Evolutionary conservation across 2,329 filamentous ascomycete genomes (phyloP).

Genomic region (Trichoderma endophyticum): DNA sequence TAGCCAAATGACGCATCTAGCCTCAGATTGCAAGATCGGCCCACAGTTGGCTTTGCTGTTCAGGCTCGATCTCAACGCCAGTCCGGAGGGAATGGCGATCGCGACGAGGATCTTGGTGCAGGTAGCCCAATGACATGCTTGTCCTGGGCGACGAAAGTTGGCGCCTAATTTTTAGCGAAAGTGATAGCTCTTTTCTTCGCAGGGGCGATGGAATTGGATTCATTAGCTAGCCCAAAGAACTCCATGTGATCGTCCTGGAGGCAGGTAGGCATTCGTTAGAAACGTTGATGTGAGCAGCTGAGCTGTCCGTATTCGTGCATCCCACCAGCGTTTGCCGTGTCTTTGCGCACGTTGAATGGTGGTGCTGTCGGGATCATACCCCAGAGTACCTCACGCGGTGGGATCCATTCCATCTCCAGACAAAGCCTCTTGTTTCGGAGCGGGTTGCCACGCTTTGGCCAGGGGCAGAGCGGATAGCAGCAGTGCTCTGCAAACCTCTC

Average conservation of each 20-base stretch:
- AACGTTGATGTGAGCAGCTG: neutral
- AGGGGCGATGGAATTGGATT: neutral
- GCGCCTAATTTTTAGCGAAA: neutral
- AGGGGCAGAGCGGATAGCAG: neutral
- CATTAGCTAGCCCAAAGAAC: neutral
- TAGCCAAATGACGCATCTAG: neutral
- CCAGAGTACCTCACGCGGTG: neutral
- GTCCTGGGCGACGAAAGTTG: neutral
- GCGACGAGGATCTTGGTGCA: neutral
- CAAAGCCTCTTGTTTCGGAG: neutral
- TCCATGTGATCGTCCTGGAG: neutral
- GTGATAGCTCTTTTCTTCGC: slow-evolving; percentile 4
- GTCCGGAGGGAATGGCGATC: neutral
- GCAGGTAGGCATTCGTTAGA: neutral
- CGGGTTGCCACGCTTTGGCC: neutral
- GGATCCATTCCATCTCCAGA: neutral
- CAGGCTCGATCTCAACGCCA: neutral
- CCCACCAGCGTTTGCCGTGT: neutral
- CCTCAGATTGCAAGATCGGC: neutral
- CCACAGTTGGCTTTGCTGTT: neutral
- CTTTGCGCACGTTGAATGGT: neutral
- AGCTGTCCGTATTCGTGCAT: neutral
- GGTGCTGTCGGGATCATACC: neutral
- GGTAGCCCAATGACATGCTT: neutral
- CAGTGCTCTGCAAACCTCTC: neutral